A percentile compares a stretch with the other conserved stretches of the same genome.
These are phyloP conservation scores for Pestalotiopsis sp. DNA, from an alignment of 2,329 filamentous ascomycete genomes.

Conservation along the genomic window DNA sequence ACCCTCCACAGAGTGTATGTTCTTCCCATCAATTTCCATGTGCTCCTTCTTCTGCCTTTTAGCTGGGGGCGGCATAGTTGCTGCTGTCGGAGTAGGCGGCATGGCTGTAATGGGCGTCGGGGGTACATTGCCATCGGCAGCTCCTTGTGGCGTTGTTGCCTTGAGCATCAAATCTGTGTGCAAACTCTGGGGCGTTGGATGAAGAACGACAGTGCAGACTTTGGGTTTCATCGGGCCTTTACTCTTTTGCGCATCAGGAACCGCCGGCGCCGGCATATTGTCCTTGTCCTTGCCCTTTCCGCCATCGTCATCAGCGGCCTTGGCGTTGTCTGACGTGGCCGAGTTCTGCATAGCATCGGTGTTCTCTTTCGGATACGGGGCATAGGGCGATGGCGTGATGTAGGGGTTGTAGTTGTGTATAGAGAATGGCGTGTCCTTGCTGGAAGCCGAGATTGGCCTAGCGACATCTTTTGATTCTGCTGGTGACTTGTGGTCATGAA, in stretches of 20 bases:
- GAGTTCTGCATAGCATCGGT: conserved; percentile 19
- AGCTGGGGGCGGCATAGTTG: conserved; percentile 60
- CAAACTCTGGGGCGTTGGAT: conserved; percentile 77
- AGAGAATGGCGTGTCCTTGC: conserved; percentile 72
- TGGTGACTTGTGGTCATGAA: conserved; percentile 82
- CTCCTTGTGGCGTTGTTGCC: conserved; percentile 66
- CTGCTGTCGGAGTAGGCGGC: conserved; percentile 63
- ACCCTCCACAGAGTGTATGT: conserved; percentile 75
- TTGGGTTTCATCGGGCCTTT: conserved; percentile 60
- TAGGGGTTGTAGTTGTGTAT: conserved; percentile 92
- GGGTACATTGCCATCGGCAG: conserved; percentile 49
- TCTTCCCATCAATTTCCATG: conserved; percentile 75
- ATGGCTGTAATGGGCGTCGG: conserved; percentile 46
- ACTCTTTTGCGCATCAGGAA: conserved; percentile 45
- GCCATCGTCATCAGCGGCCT: conserved; percentile 44
- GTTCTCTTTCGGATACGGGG: conserved; percentile 68
- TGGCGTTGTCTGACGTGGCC: conserved; percentile 32
- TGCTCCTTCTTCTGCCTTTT: conserved; percentile 72
- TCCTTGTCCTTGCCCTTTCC: conserved; percentile 67
- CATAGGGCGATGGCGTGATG: conserved; percentile 86
- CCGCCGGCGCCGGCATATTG: conserved; percentile 56
- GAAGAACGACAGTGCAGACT: conserved; percentile 78
- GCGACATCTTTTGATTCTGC: conserved; percentile 62
- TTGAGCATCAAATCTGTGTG: conserved; percentile 78
- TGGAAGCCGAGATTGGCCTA: conserved; percentile 57